Evolutionary conservation across 768 basidiomycete species (phyloP), one percentile per base, ranked within the genome.

Genomic region (Zangia roseola): DNA sequence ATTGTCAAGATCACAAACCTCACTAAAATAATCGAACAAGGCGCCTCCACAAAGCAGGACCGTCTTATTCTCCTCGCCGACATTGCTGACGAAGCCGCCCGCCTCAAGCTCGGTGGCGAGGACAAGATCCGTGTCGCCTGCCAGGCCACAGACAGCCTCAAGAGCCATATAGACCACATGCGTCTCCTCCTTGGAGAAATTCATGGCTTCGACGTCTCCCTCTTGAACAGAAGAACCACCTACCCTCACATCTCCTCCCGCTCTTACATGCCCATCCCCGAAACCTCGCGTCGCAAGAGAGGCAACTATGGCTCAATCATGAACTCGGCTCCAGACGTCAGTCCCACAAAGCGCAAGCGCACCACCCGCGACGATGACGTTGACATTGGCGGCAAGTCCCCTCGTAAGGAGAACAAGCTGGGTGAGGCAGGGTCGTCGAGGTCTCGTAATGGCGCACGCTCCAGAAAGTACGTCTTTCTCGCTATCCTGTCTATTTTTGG

Each of bases 61-160:
- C 82, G 92, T 37, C 84, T 97, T 46, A 83, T 83, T 75, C 81
- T 94, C 26, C 82, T 99, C 57, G 80, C 84, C 40, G 91, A 97
- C 65, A 93, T 98, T 62, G 92, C 94, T 7, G 94, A 98, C 47
- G 95, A 97, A 69, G 94, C 94, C 0, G 75, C 79, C 40, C 79
- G 90, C 38, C 87, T 97, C 71, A 92, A 94, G 69, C 81, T 93
- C 52, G 94, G 95, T 23, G 91, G 90, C 45, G 95, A 97, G 69
- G 97, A 98, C 82, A 97, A 97, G 77, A 95, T 97, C 69, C 83
- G 92, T 61, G 91, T 95, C 52, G 92, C 92, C 17, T 91, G 86
- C 57, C 86, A 84, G 54, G 93, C 93, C 23, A 90, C 91, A 31
- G 94, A 97, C 73, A 87, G 82, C 59, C 83, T 97, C 69, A 81